Base-by-base conservation (phyloP, 805 yeast species). In the Wickerhamiella qilinensis region DNA sequence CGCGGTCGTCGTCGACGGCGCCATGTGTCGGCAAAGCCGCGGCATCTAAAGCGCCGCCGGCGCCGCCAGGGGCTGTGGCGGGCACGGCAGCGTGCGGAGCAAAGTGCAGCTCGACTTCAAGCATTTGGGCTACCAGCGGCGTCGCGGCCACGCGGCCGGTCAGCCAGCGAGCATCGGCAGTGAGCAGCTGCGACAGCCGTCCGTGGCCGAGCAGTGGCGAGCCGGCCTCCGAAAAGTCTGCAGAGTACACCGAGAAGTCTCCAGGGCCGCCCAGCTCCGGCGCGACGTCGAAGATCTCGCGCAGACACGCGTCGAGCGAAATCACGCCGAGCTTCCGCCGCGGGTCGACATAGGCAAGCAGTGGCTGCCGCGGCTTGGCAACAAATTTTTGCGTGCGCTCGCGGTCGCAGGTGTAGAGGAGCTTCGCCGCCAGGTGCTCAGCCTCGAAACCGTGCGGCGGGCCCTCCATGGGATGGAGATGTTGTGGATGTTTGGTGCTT, bases 161-260 rank as follows among this genome's bases (percentile, higher is more conserved):
- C 35, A 24, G 35, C 17, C 20, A 30, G 16, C 15, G 33, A 8
- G 33, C 21, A 7, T 18, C 33, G 20, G 20, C 22, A 8, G 21
- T 30, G 24, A 43, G 30, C 17, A 28, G 31, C 3, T 17, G 25
- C 6, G 60, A 53, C 11, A 63, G 47, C 40, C 51, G 42, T 12
- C 67, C 67, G 43, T 63, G 65, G 20, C 64, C 63, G 34, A 59
- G 61, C 24, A 57, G 43, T 11, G 67, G 66, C 33, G 44, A 42
- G 35, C 49, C 63, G 15, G 49, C 52, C 40, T 62, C 67, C 11
- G 59, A 49, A 41, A 51, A 54, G 47, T 62, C 67, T 15, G 49
- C 56, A 3, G 63, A 51, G 43, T 62, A 63, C 4, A 62, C 63
- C 20, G 62, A 55, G 46, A 51, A 62, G 37, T 62, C 67, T 27